Conservation (phyloP, 495 filamentous ascomycete genomes). For the Aspergillus wentii region DNA sequence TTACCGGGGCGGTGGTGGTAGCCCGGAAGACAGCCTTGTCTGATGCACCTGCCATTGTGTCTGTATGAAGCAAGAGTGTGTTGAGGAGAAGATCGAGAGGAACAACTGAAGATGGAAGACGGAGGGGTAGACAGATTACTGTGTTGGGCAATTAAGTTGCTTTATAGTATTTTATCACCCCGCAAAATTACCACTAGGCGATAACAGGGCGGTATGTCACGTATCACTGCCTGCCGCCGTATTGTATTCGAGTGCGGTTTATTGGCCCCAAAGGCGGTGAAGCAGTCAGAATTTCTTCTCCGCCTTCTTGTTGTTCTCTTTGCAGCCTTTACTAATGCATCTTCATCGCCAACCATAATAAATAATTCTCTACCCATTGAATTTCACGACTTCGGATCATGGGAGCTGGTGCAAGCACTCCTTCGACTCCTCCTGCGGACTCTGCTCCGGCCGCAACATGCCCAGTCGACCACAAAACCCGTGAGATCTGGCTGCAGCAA, state of each 20-base stretch:
- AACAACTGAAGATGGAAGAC: conserved; percentile 6
- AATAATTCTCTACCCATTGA: background rate
- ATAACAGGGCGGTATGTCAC: no score
- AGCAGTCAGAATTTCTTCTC: conserved; percentile 3
- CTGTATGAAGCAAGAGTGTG: conserved; percentile 3
- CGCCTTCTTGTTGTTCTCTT: conserved; percentile 3
- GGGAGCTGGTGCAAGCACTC: conserved; percentile 40
- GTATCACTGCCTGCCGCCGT: no score
- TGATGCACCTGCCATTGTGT: conserved; percentile 41
- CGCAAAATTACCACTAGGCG: conserved; percentile 27
- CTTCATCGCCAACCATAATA: conserved; percentile 3
- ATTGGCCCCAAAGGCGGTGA: conserved; percentile 12
- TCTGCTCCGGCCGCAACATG: conserved; percentile 46
- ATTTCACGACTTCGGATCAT: conserved; percentile 13
- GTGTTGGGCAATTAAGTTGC: conserved; percentile 5
- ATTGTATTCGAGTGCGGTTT: no score
- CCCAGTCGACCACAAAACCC: conserved; percentile 83
- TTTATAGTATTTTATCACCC: no score
- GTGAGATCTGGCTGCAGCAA: conserved; percentile 73
- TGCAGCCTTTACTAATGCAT: conserved; percentile 8
- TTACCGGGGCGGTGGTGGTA: conserved; percentile 94
- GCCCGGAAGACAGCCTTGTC: conserved; percentile 66
- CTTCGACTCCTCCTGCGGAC: conserved; percentile 18
- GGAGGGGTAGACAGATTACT: conserved; percentile 9
- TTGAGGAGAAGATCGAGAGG: conserved; percentile 1